Conservation (phyloP, 129 eudicot species). For the Tagetes patula region DNA sequence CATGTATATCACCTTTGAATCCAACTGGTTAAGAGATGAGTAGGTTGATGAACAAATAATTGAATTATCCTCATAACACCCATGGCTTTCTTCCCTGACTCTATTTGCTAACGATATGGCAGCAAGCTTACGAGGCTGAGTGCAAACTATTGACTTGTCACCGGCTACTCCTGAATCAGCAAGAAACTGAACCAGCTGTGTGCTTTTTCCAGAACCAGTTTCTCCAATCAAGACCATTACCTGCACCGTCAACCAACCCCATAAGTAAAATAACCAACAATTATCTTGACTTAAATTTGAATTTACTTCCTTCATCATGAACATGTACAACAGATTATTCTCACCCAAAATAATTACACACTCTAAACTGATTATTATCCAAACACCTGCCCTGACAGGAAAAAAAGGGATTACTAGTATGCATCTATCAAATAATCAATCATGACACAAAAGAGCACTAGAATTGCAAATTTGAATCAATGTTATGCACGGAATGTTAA, state of each 20-base stretch:
- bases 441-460: not conserved
- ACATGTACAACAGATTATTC: not conserved
- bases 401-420: no score
- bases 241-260: constrained; percentile 39
- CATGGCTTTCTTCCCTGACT: constrained; percentile 71
- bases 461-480: not conserved
- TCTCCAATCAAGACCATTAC: constrained; percentile 79
- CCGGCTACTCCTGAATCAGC: constrained; percentile 72
- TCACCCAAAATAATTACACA: not conserved
- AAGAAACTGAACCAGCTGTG: constrained; percentile 93
- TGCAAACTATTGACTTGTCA: constrained; percentile 67
- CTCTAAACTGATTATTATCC: no score
- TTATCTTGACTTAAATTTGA: no score
- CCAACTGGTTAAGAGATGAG: constrained; percentile 46
- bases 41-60: constrained; percentile 47
- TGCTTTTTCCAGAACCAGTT: constrained; percentile 97
- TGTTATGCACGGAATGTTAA: not conserved
- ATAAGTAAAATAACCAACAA: not conserved
- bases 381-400: no score
- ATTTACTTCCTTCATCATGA: no score
- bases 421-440: not conserved
- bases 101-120: constrained; percentile 74
- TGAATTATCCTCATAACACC: constrained; percentile 51
- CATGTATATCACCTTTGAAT: constrained; percentile 58
- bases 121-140: constrained; percentile 97